Conservation (phyloP, 2,329 filamentous ascomycete genomes). For the Penicillium sp. region DNA sequence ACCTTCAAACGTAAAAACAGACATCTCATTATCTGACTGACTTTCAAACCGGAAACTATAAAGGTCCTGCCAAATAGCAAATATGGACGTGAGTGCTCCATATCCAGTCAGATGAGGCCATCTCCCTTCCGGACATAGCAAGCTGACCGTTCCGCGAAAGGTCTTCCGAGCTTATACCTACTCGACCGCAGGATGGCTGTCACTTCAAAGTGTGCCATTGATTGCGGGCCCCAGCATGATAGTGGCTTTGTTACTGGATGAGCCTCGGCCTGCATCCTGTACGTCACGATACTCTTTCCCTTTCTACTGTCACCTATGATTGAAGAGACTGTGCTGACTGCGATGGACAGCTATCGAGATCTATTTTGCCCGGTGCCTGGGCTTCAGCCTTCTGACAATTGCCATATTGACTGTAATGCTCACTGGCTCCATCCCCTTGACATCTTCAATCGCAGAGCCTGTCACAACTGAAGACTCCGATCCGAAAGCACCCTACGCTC, state of each 20-base stretch:
- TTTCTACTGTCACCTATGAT: neutral
- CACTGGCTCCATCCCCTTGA: conserved; percentile 69
- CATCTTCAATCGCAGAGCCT: conserved; percentile 47
- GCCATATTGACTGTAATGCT: conserved; percentile 67
- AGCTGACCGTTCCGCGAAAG: conserved; percentile 26
- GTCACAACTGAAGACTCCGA: conserved; percentile 47
- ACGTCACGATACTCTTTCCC: conserved; percentile 24
- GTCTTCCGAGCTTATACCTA: conserved; percentile 51
- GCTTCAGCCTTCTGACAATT: conserved; percentile 66
- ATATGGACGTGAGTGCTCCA: conserved; percentile 3
- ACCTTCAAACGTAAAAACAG: neutral
- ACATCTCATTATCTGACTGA: neutral
- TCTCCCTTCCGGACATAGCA: neutral
- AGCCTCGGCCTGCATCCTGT: conserved; percentile 59
- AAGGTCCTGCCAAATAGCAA: neutral
- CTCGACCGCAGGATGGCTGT: conserved; percentile 48
- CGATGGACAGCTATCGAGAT: conserved; percentile 59
- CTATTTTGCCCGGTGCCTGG: conserved; percentile 73
- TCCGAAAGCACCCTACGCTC: conserved; percentile 63
- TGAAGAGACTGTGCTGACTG: conserved; percentile 11
- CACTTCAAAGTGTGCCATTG: conserved; percentile 54
- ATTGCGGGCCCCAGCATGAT: conserved; percentile 64
- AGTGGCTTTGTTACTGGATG: conserved; percentile 59
- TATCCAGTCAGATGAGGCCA: neutral
- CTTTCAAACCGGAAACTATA: too few species aligned